Evolutionary conservation across 352 stramenopile genomes (phyloP).

Genomic region (Globisporangium iwayamae): DNA sequence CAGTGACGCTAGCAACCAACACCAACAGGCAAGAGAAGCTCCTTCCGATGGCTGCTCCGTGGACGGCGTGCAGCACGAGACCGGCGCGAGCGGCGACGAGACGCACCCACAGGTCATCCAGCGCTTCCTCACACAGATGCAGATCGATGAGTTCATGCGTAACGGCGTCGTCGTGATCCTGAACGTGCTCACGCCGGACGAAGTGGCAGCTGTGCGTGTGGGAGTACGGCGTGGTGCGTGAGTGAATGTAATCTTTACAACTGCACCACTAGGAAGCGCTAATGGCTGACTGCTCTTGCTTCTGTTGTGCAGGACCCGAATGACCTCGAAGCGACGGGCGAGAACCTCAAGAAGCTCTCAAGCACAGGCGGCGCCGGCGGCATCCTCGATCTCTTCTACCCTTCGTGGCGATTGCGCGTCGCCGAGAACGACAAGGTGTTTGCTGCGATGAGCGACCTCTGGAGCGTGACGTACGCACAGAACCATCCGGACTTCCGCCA

Average conservation of each 20-base stretch:
- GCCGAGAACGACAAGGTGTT: slow-evolving; percentile 71
- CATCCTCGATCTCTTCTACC: slow-evolving; percentile 89
- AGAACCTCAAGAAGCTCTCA: slow-evolving; percentile 77
- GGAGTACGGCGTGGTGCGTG: slow-evolving; percentile 72
- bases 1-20: no score
- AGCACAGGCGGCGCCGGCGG: slow-evolving; percentile 85
- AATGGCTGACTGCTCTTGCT: neutral
- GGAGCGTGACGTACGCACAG: slow-evolving; percentile 67
- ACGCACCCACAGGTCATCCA: slow-evolving; percentile 19
- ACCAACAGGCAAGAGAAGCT: neutral
- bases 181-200: slow-evolving; percentile 54
- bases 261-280: neutral
- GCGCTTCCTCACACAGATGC: slow-evolving; percentile 39
- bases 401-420: slow-evolving; percentile 80
- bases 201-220: slow-evolving; percentile 47
- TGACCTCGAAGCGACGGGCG: slow-evolving; percentile 56
- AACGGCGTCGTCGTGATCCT: slow-evolving; percentile 74
- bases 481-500: slow-evolving; percentile 63
- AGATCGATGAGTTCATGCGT: slow-evolving; percentile 61
- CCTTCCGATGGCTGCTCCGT: neutral
- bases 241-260: no score
- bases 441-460: slow-evolving; percentile 81
- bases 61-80: slow-evolving; percentile 13
- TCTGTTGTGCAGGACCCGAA: slow-evolving; percentile 40
- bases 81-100: slow-evolving; percentile 17